Evolutionary conservation across 768 basidiomycete species (phyloP), one percentile per base, ranked within the genome.

Genomic region (Hebeloma cylindrosporum): DNA sequence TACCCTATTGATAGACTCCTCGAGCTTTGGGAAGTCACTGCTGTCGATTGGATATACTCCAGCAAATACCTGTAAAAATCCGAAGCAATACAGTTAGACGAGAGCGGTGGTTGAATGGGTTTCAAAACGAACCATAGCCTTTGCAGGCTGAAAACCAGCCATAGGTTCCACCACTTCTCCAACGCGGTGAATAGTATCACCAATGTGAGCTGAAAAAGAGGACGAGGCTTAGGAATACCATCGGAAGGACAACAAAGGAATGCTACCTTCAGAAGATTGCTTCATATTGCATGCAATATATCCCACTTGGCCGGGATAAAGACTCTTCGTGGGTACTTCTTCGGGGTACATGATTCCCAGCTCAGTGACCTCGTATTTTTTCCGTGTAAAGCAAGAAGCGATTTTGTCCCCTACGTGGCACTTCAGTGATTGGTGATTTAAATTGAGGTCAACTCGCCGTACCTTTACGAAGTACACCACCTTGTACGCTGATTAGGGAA

Each of bases 241-340:
- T 38, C 22, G 18, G 20, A 45, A 41, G 28, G 5, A 41, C 23
- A 37, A 45, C 20, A 39, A 21, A 44, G 34, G 16, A 35, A 35
- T 16, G 47, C 23, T 44, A 93, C 93, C 93, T 73, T 98, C 93
- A 10, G 88, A 81, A 7, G 89, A 88, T 55, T 96, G 88, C 64
- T 97, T 99, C 95, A 99, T 98, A 60, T 93, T 95, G 65, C 95
- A 98, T 1, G 92, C 88, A 45, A 91, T 77, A 58, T 82, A 93
- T 11, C 91, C 89, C 13, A 93, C 91, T 66, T 93, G 90, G 5
- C 90, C 90, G 26, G 87, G 78, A 44, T 76, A 74, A 34, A 93
- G 67, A 43, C 72, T 74, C 8, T 69, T 69, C 0, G 85, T 87
- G 9, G 88, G 75, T n/a, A 83, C 71, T 63, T 95, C 91, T 58